A percentile compares a stretch with the other conserved stretches of the same genome.
Evolutionary conservation across 345 rosid species (phyloP).

Genomic region (Cardamine chenopodiifolia): DNA sequence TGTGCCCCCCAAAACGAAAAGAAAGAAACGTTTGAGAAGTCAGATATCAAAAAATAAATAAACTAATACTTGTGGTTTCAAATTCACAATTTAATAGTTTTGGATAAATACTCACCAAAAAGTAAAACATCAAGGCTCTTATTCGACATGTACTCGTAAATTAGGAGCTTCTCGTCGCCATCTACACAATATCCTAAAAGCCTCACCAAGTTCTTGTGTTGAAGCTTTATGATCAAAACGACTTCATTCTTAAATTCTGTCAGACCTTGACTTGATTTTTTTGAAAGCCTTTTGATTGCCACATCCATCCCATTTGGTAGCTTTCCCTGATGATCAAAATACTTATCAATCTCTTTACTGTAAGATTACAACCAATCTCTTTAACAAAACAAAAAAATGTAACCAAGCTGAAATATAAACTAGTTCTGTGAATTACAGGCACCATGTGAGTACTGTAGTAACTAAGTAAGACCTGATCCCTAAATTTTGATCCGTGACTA

Average conservation of each 20-base stretch:
- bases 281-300: slow-evolving; percentile 7
- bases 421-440: neutral
- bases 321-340: neutral
- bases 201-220: slow-evolving; percentile 4
- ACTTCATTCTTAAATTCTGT: neutral
- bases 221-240: neutral
- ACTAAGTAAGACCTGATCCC: neutral
- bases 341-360: neutral
- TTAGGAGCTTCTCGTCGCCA: neutral
- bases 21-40: neutral
- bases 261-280: neutral
- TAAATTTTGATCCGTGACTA: neutral
- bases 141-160: neutral
- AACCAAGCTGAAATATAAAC: neutral
- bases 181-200: neutral
- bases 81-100: neutral
- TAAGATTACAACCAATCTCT: neutral
- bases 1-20: neutral
- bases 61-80: too few relatives aligned
- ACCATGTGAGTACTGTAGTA: neutral
- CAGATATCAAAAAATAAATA: neutral
- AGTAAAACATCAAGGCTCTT: slow-evolving; percentile 1
- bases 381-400: neutral
- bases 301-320: slow-evolving; percentile 6
- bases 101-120: neutral